Base-by-base conservation (phyloP, 805 yeast genomes). In the Candida sanyiensis region DNA sequence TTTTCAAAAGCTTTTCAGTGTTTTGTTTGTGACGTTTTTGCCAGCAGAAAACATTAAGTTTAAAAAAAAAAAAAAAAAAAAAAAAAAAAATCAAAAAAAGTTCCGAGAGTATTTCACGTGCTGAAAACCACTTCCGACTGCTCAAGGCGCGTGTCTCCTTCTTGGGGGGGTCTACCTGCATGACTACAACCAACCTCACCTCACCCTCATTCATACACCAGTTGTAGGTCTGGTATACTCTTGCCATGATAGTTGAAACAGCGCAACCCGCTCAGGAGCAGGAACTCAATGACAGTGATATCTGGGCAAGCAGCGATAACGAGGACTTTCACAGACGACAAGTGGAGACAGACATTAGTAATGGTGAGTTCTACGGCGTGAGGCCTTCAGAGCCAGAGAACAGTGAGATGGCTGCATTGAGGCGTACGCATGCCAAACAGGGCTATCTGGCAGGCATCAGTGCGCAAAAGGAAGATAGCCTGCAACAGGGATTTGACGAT, bases 361-460 rank as follows among this genome's bases (percentile, higher is more conserved):
- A 53, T 10, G 48, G 56, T 8, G 72, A 68, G 27, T 52, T 56
- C 15, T 68, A 67, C 47, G 72, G 68, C 2, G 56, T 57, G 23
- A 55, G 48, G 12, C 39, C 49, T 3, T 35, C 24, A 2, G 27
- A 5, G 4, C 23, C 26, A 1, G 57, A 54, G 33, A 45, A 30
- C 11, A 37, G 40, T 2, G 67, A 63, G 22, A 49, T 57, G 5
- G 55, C 63, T 7, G 70, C 71, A 8, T 48, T 81, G 34, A 63
- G 73, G 48, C 61, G 89, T 22, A 70, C 67, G 8, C 96, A 89
- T 54, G 68, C 67, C 7, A 84, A 83, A 46, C 81, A 81, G 45
- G 97, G 97, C 0, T 89, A 85, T 49, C 59, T 86, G 5, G 95
- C 83, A 44, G 97, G 97, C 0, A 53, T 89, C 6, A 67, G 85